These are phyloP conservation scores for Panicum virgatum DNA, from an alignment of 202 grass and related monocot species.

Conservation along the genomic window DNA sequence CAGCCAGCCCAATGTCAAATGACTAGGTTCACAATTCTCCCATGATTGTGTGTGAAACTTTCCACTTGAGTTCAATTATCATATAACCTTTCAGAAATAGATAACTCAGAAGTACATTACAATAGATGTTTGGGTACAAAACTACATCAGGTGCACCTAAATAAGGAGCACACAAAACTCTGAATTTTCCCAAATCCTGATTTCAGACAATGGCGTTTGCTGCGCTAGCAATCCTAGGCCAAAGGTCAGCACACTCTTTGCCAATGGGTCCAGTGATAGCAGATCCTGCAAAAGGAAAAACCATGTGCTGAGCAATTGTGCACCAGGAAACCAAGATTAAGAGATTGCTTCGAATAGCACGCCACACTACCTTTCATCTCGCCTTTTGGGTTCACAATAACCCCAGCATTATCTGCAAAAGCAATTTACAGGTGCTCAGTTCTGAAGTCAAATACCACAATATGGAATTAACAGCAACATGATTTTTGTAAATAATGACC, in stretches of 20 bases:
- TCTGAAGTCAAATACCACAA: neutral
- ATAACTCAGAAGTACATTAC: neutral
- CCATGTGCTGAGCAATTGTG: neutral
- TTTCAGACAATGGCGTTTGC: slow-evolving; percentile 73
- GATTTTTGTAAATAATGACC: too few relatives aligned
- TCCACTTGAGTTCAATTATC: neutral
- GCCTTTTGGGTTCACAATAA: slow-evolving; percentile 76
- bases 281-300: slow-evolving; percentile 41
- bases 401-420: slow-evolving; percentile 73
- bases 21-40: too few relatives aligned
- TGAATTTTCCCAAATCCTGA: neutral
- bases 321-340: neutral
- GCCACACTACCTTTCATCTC: slow-evolving; percentile 67
- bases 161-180: neutral
- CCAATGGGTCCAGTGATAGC: slow-evolving; percentile 72
- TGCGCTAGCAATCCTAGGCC: slow-evolving; percentile 70
- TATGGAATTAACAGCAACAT: neutral
- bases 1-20: neutral
- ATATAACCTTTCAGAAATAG: neutral
- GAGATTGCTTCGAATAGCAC: neutral
- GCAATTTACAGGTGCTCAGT: neutral
- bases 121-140: slow-evolving; percentile 11
- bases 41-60: too few relatives aligned
- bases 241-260: slow-evolving; percentile 74
- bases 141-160: slow-evolving; percentile 8